A percentile compares a stretch with the other conserved stretches of the same genome.
phyloP scores from a whole-genome alignment of 140 eudicot genomes.

The Artemisia princeps region DNA sequence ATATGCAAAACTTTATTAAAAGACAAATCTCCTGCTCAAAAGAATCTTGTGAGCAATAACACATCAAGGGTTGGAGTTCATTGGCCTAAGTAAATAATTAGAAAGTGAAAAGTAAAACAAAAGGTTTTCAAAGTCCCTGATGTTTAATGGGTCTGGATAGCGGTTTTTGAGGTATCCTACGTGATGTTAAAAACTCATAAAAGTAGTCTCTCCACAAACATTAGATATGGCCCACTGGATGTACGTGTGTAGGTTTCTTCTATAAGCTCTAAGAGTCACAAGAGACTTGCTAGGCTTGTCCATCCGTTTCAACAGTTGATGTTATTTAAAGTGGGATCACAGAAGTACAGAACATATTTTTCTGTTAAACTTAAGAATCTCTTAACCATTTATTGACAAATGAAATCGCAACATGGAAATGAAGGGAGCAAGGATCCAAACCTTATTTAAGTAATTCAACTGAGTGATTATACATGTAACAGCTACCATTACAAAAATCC shows the following conservation, averaged over 20 bases:
- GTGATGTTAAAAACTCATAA: neutral
- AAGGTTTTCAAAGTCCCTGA: neutral
- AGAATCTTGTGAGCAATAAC: too few relatives aligned
- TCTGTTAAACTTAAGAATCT: neutral
- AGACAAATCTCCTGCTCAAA: too few relatives aligned
- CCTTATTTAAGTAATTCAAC: slow-evolving; percentile 84
- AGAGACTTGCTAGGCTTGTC: too few relatives aligned
- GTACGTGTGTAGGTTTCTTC: neutral
- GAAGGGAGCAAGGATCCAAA: slow-evolving; percentile 22
- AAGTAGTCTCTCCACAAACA: neutral
- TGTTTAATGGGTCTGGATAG: neutral
- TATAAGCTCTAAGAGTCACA: neutral
- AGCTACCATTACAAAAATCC: slow-evolving; percentile 85
- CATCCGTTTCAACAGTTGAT: neutral
- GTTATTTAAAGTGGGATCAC: neutral
- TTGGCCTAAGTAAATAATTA: neutral
- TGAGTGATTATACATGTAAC: slow-evolving; percentile 70
- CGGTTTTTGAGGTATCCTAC: neutral
- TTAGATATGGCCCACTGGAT: neutral
- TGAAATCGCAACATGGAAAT: neutral
- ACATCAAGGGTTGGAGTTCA: too few relatives aligned
- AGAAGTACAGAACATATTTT: too few relatives aligned
- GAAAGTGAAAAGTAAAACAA: neutral
- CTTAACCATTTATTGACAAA: neutral
- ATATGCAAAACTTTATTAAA: too few relatives aligned